Percentiles rank a stretch among this genome's conserved stretches.
Evolutionary conservation across 352 stramenopile genomes (phyloP).

Genomic region (Globisporangium solare): DNA sequence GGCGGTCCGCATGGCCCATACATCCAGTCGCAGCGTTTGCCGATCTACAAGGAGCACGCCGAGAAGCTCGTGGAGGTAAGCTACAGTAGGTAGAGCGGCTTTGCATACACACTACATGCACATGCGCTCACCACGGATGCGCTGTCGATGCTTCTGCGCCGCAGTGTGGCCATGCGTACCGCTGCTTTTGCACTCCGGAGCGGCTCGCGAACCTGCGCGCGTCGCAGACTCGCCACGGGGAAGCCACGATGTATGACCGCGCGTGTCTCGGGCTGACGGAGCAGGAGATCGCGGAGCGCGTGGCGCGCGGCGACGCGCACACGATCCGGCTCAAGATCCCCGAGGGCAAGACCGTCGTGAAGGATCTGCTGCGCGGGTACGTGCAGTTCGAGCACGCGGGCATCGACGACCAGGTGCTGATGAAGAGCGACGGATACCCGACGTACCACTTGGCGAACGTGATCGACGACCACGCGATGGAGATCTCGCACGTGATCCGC

Average conservation of each 20-base stretch:
- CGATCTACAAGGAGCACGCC: conserved; percentile 92
- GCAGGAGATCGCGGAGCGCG: conserved; percentile 83
- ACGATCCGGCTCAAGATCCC: conserved; percentile 96
- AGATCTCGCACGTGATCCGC: conserved; percentile 97
- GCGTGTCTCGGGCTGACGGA: conserved; percentile 92
- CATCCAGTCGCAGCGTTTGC: conserved; percentile 94
- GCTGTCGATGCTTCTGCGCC: background rate
- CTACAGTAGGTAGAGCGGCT: too few relatives aligned
- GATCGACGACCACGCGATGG: conserved; percentile 97
- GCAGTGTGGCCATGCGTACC: conserved; percentile 91
- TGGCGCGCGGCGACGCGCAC: conserved; percentile 86
- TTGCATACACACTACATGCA: background rate
- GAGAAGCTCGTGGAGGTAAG: conserved; percentile 80
- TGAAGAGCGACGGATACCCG: conserved; percentile 92
- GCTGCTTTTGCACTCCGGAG: conserved; percentile 96
- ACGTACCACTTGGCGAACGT: conserved; percentile 93
- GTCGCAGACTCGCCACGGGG: conserved; percentile 86
- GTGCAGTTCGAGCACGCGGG: conserved; percentile 87
- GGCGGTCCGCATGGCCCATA: conserved; percentile 92
- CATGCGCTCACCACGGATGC: too few relatives aligned
- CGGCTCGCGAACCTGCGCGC: conserved; percentile 91
- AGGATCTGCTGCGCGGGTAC: conserved; percentile 94
- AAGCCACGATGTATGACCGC: conserved; percentile 96
- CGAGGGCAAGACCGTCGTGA: conserved; percentile 89
- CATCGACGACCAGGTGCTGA: conserved; percentile 90